Evolutionary conservation across 805 yeast genomes (phyloP).

Genomic region (Pichia cabralensis): DNA sequence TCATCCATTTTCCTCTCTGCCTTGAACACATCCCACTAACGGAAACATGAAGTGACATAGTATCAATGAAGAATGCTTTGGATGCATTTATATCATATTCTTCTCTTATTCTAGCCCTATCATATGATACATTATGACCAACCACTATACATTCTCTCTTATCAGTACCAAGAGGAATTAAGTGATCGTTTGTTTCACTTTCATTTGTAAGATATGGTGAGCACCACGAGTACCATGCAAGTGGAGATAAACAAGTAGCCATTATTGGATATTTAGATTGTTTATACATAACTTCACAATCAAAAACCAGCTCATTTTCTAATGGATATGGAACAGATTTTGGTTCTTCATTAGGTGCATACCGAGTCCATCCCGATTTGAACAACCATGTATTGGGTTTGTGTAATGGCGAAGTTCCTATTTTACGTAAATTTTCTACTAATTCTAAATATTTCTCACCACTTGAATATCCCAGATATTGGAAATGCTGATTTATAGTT

Average conservation of each 20-base stretch:
- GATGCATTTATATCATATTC: constrained; percentile 66
- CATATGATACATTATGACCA: constrained; percentile 89
- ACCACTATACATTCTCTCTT: constrained; percentile 47
- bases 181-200: constrained; percentile 40
- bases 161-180: constrained; percentile 50
- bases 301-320: constrained; percentile 72
- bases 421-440: constrained; percentile 33
- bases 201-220: constrained; percentile 70
- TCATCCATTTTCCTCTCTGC: constrained; percentile 73
- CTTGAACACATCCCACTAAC: constrained; percentile 86
- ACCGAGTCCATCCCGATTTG: constrained; percentile 74
- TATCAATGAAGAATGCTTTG: constrained; percentile 75
- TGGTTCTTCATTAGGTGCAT: constrained; percentile 46
- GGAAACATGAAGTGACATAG: constrained; percentile 89
- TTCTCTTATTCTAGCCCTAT: constrained; percentile 75
- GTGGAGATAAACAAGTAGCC: constrained; percentile 67
- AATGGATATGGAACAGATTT: constrained; percentile 53
- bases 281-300: constrained; percentile 80
- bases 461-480: constrained; percentile 49
- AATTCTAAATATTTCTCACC: constrained; percentile 50
- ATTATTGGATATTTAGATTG: constrained; percentile 63
- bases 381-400: constrained; percentile 45
- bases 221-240: constrained; percentile 93
- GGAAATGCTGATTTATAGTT: constrained; percentile 77
- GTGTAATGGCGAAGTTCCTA: constrained; percentile 26